phyloP scores from a whole-genome alignment of 2,329 filamentous ascomycete genomes.

The Hymenotorrendiella dingleyae region DNA sequence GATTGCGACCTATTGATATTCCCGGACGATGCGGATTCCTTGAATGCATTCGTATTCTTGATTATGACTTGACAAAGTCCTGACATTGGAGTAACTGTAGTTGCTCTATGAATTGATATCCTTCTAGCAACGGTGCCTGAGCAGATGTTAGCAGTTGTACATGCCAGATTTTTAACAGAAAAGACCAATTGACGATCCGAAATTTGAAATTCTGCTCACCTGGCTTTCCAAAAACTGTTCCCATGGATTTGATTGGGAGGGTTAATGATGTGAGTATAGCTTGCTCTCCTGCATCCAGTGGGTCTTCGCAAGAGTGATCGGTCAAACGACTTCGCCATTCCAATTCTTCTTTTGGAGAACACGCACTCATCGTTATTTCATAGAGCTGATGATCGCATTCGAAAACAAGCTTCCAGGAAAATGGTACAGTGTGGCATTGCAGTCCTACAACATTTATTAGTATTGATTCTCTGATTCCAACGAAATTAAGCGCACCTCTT shows the following conservation, averaged over 20 bases:
- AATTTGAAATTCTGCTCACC: slow-evolving; percentile 36
- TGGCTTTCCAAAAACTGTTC: slow-evolving; percentile 68
- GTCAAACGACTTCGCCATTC: slow-evolving; percentile 71
- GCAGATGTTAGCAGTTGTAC: background rate
- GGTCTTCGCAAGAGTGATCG: slow-evolving; percentile 43
- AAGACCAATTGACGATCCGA: background rate
- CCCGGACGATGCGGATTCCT: slow-evolving; percentile 43
- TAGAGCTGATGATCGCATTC: slow-evolving; percentile 70
- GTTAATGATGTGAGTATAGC: slow-evolving; percentile 57
- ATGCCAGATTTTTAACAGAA: background rate
- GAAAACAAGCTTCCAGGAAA: slow-evolving; percentile 90
- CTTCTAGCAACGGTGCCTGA: slow-evolving; percentile 58
- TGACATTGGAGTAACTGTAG: slow-evolving; percentile 64
- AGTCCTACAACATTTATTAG: slow-evolving; percentile 49
- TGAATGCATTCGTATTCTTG: slow-evolving; percentile 72
- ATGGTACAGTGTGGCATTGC: slow-evolving; percentile 78
- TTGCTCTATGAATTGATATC: slow-evolving; percentile 73
- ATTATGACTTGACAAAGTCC: slow-evolving; percentile 73
- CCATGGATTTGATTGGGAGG: slow-evolving; percentile 67
- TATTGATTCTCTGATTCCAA: background rate
- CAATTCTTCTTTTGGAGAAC: slow-evolving; percentile 70
- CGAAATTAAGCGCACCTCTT: slow-evolving; percentile 44
- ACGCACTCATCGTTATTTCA: slow-evolving; percentile 83
- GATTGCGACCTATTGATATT: slow-evolving; percentile 74
- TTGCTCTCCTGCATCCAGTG: slow-evolving; percentile 40